Percentiles rank a stretch among this genome's conserved stretches.
Evolutionary conservation across 2,329 filamentous ascomycete genomes (phyloP).

Genomic region (Tolypocladium capitatum): DNA sequence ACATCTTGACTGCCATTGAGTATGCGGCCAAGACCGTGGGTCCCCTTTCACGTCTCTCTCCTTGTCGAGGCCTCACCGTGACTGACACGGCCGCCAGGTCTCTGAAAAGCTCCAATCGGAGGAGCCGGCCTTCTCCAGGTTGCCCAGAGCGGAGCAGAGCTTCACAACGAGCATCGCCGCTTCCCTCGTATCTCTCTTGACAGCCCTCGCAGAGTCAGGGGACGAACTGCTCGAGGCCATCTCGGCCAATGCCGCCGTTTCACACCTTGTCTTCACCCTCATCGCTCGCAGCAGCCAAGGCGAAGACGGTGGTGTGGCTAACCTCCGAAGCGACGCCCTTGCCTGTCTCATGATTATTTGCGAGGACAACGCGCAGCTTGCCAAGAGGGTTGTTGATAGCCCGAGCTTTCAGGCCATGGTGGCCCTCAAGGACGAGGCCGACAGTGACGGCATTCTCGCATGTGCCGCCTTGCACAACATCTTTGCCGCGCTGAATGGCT

Average conservation of each 20-base stretch:
- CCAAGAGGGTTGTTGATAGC: constrained; percentile 35
- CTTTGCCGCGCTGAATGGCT: constrained; percentile 28
- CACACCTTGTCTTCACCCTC: constrained; percentile 41
- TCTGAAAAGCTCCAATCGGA: constrained; percentile 27
- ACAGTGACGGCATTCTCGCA: constrained; percentile 38
- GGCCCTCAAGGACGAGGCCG: constrained; percentile 32
- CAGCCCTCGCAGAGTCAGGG: constrained; percentile 42
- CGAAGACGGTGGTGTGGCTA: constrained; percentile 26
- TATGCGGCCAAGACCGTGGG: constrained; percentile 40
- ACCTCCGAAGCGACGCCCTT: constrained; percentile 32
- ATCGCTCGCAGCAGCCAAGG: constrained; percentile 30
- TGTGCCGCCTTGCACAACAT: constrained; percentile 52
- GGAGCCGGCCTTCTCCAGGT: constrained; percentile 29
- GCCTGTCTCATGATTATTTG: constrained; percentile 44
- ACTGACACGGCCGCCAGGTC: constrained; percentile 17
- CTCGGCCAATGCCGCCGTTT: constrained; percentile 32
- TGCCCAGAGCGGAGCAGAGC: constrained; percentile 38
- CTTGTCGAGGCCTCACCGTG: neutral
- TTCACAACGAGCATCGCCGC: constrained; percentile 40
- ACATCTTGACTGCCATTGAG: constrained; percentile 47
- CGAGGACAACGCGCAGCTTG: constrained; percentile 44
- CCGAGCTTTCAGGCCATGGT: constrained; percentile 36
- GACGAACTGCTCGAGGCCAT: constrained; percentile 47
- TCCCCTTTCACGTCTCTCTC: constrained; percentile 1
- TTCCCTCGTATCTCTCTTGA: constrained; percentile 39